Conservation (phyloP, 192 early-diverging fungal genomes). For the Lobulomyces angularis region DNA sequence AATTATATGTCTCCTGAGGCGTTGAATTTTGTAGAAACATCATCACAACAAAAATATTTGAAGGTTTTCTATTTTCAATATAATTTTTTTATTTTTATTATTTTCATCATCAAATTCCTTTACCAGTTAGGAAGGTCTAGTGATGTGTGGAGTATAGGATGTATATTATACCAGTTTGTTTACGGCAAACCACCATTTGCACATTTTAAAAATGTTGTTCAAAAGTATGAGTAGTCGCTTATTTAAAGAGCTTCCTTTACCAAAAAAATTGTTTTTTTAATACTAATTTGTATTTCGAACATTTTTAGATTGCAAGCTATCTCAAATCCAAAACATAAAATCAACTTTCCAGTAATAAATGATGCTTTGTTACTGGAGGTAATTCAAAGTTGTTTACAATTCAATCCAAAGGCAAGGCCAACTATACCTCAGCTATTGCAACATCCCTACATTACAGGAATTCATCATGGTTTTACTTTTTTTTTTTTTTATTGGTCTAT, state of each 20-base stretch:
- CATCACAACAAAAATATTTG: constrained; percentile 10
- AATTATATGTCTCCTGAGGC: constrained; percentile 97
- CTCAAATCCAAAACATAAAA: constrained; percentile 49
- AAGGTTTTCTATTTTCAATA: constrained; percentile 11
- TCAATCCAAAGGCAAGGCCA: constrained; percentile 48
- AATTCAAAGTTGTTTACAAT: constrained; percentile 56
- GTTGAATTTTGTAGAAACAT: constrained; percentile 31
- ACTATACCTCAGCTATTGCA: constrained; percentile 48
- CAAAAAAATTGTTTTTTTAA: too few species aligned
- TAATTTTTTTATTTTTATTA: constrained; percentile 11
- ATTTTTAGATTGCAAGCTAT: constrained; percentile 69
- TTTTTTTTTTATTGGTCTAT: constrained; percentile 14
- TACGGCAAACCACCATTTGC: constrained; percentile 77
- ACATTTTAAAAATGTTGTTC: constrained; percentile 41
- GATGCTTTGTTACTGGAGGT: constrained; percentile 41
- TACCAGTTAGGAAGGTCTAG: constrained; percentile 58
- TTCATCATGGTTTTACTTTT: constrained; percentile 6
- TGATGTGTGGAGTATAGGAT: constrained; percentile 88
- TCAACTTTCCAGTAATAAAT: constrained; percentile 42
- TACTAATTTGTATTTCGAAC: too few species aligned
- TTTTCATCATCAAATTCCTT: constrained; percentile 1
- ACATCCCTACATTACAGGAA: constrained; percentile 4
- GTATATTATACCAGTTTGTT: constrained; percentile 85
- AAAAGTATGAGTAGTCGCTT: too few species aligned
- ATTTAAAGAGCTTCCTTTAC: too few species aligned